These are phyloP conservation scores for Murraya paniculata DNA, from an alignment of 345 rosid species.

Conservation along the genomic window DNA sequence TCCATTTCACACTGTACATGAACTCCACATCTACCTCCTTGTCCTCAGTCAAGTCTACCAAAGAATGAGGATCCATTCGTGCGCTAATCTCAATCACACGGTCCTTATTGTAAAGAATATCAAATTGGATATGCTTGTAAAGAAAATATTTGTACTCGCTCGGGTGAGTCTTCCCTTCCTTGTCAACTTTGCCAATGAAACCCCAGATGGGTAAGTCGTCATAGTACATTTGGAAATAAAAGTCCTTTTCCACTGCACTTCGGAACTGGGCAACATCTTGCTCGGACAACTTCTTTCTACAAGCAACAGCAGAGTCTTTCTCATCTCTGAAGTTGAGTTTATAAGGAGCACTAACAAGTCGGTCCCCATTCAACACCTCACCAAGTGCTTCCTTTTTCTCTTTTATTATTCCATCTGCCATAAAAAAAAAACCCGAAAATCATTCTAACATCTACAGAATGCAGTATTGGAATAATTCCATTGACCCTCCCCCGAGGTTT, in stretches of 20 bases:
- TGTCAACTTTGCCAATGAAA: slow-evolving; percentile 80
- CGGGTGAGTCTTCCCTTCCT: slow-evolving; percentile 58
- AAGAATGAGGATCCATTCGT: slow-evolving; percentile 65
- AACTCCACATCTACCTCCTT: slow-evolving; percentile 77
- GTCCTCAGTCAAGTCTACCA: slow-evolving; percentile 77
- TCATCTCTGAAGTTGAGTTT: slow-evolving; percentile 70
- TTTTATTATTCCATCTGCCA: slow-evolving; percentile 48
- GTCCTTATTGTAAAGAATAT: slow-evolving; percentile 69
- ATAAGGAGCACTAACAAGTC: slow-evolving; percentile 84
- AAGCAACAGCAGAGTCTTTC: slow-evolving; percentile 58
- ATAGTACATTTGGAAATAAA: slow-evolving; percentile 86
- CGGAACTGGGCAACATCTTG: slow-evolving; percentile 62
- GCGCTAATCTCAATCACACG: slow-evolving; percentile 71
- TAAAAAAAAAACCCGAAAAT: neutral
- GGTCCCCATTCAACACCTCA: slow-evolving; percentile 83
- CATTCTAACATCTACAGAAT: neutral
- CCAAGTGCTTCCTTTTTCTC: slow-evolving; percentile 95
- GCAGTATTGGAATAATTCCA: neutral
- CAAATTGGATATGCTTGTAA: slow-evolving; percentile 74
- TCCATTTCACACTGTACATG: slow-evolving; percentile 86
- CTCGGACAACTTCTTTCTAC: slow-evolving; percentile 53
- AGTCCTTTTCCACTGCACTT: slow-evolving; percentile 68
- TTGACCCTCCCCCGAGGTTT: neutral
- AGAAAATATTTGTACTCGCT: slow-evolving; percentile 66
- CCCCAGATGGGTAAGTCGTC: slow-evolving; percentile 95